phyloP scores from a whole-genome alignment of 1,284 basidiomycete genomes.

The Ceraceosorus guamensis region DNA sequence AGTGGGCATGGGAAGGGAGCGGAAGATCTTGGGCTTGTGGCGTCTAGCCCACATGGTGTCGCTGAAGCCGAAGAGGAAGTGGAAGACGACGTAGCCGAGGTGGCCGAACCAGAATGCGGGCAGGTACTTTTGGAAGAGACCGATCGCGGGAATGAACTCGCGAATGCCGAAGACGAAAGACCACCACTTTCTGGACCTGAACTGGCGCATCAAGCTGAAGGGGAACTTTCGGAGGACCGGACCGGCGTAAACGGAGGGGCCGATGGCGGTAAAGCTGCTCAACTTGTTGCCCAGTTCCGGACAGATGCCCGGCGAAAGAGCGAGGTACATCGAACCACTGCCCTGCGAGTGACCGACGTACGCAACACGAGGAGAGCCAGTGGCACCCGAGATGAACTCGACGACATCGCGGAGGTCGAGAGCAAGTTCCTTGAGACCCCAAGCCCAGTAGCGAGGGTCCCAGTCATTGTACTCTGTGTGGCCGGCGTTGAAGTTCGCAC shows the following conservation, averaged over 20 bases:
- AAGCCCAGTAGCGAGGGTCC: slow-evolving; percentile 48
- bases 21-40: slow-evolving; percentile 47
- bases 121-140: slow-evolving; percentile 31
- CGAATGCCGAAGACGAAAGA: slow-evolving; percentile 42
- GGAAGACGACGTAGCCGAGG: slow-evolving; percentile 43
- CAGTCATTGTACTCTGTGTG: slow-evolving; percentile 39
- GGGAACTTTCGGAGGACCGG: slow-evolving; percentile 43
- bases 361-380: slow-evolving; percentile 35
- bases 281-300: slow-evolving; percentile 43
- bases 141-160: slow-evolving; percentile 43
- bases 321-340: slow-evolving; percentile 45
- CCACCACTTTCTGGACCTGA: slow-evolving; percentile 44
- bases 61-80: slow-evolving; percentile 45
- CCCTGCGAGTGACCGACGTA: slow-evolving; percentile 47
- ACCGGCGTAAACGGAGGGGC: slow-evolving; percentile 46
- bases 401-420: slow-evolving; percentile 43
- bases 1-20: slow-evolving; percentile 37
- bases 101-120: slow-evolving; percentile 44
- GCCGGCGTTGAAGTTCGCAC: slow-evolving; percentile 43
- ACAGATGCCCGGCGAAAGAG: slow-evolving; percentile 40
- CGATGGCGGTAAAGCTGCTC: slow-evolving; percentile 38
- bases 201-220: slow-evolving; percentile 39
- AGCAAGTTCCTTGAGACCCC: slow-evolving; percentile 45
- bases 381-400: slow-evolving; percentile 40
- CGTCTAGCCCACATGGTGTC: slow-evolving; percentile 44